phyloP scores from a whole-genome alignment of 1,139 yeast genomes.

The Williopsis jadinii region DNA sequence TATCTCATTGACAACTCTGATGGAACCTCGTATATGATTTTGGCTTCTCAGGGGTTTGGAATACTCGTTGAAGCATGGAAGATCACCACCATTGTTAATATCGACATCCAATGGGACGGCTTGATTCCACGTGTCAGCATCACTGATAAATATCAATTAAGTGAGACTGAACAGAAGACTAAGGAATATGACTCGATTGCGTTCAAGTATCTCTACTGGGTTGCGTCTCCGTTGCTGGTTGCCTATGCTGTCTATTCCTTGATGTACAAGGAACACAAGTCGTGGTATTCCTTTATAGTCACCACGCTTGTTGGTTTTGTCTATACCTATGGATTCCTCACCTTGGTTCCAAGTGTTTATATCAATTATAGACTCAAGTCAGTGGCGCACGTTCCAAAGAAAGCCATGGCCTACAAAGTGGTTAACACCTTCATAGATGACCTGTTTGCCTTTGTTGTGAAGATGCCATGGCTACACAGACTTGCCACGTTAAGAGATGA shows the following conservation, averaged over 20 bases:
- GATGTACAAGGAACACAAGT: constrained; percentile 31
- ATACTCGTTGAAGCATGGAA: constrained; percentile 36
- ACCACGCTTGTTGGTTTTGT: constrained; percentile 34
- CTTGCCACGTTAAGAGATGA: constrained; percentile 35
- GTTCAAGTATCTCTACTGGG: constrained; percentile 31
- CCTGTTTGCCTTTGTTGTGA: constrained; percentile 34
- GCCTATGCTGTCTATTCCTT: constrained; percentile 32
- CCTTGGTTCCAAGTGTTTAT: constrained; percentile 32
- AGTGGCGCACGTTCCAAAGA: constrained; percentile 35
- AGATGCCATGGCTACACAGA: constrained; percentile 34
- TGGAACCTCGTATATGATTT: constrained; percentile 32
- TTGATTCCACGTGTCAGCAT: constrained; percentile 19
- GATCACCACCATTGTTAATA: constrained; percentile 30
- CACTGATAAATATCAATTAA: constrained; percentile 28
- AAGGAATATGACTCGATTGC: constrained; percentile 35
- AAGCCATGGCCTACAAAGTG: constrained; percentile 34
- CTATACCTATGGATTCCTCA: constrained; percentile 34
- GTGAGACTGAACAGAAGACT: constrained; percentile 32
- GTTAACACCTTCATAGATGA: constrained; percentile 36
- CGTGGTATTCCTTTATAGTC: constrained; percentile 35
- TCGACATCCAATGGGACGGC: constrained; percentile 19
- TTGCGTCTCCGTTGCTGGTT: constrained; percentile 29
- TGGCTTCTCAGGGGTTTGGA: constrained; percentile 32
- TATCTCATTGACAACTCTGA: constrained; percentile 32
- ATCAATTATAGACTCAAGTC: constrained; percentile 34